Conservation (phyloP, 129 eudicot genomes). For the Solidago caesia region DNA sequence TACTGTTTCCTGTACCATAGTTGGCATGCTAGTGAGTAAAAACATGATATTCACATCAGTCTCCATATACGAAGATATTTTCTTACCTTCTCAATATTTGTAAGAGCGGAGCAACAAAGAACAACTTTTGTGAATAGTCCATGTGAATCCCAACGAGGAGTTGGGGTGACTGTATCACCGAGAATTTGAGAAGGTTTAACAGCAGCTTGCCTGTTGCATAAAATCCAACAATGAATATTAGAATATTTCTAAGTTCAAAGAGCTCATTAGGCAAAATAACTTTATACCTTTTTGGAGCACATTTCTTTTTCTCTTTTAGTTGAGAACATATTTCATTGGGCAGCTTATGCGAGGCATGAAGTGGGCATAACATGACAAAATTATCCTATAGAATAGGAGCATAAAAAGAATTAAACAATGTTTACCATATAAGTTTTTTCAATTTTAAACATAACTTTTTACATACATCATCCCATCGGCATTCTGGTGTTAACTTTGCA, state of each 20-base stretch:
- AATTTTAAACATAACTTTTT: neutral
- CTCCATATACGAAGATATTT: neutral
- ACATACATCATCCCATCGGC: conserved; percentile 91
- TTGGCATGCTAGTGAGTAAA: conserved; percentile 15
- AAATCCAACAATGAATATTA: neutral
- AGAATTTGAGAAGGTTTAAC: conserved; percentile 35
- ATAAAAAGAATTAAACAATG: neutral
- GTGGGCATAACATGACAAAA: conserved; percentile 94
- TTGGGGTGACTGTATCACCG: conserved; percentile 19
- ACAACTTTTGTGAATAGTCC: conserved; percentile 56
- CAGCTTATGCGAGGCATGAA: conserved; percentile 62
- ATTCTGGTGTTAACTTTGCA: conserved; percentile 70
- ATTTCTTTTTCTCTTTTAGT: conserved; percentile 38
- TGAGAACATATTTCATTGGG: conserved; percentile 57
- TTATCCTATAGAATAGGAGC: conserved; percentile 53
- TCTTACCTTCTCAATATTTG: conserved; percentile 60
- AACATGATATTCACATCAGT: neutral
- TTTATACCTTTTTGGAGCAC: conserved; percentile 47
- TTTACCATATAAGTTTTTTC: neutral
- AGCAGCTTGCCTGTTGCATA: conserved; percentile 37
- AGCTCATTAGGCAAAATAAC: neutral
- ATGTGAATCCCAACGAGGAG: conserved; percentile 45
- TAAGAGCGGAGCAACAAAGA: conserved; percentile 87
- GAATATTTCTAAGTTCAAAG: neutral
- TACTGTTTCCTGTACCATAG: conserved; percentile 55